A percentile compares a stretch with the other conserved stretches of the same genome.
These are phyloP conservation scores for Casuarina glauca DNA, from an alignment of 306 rosid genomes.

Conservation along the genomic window DNA sequence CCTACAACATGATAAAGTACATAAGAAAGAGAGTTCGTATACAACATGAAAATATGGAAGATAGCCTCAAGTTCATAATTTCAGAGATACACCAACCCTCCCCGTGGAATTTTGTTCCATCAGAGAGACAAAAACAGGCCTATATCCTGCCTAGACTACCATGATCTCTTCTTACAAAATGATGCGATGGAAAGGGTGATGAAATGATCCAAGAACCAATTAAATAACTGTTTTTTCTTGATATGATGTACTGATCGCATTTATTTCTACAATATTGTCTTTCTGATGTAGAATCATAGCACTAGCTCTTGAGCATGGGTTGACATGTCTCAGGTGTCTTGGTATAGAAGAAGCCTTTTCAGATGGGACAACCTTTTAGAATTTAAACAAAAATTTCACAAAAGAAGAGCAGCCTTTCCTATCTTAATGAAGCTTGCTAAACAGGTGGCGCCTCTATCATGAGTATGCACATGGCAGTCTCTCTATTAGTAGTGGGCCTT, in stretches of 20 bases:
- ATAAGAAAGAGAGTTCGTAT: slow-evolving; percentile 34
- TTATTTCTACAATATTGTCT: slow-evolving; percentile 9
- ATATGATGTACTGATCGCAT: neutral
- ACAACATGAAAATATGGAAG: slow-evolving; percentile 4
- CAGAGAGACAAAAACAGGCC: slow-evolving; percentile 3
- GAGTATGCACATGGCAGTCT: no score
- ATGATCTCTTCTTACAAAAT: neutral
- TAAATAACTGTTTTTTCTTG: neutral
- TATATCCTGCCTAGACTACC: neutral
- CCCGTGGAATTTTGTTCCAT: slow-evolving; percentile 17
- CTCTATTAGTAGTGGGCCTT: no score
- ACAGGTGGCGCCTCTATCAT: no score
- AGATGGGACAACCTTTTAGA: slow-evolving; percentile 9
- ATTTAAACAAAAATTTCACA: slow-evolving; percentile 10
- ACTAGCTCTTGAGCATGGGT: neutral
- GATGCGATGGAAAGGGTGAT: neutral
- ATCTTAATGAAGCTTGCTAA: no score
- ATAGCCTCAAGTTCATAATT: slow-evolving; percentile 6
- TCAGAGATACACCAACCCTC: slow-evolving; percentile 13
- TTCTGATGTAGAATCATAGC: neutral
- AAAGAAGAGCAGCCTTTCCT: no score
- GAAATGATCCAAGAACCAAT: neutral
- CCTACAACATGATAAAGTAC: slow-evolving; percentile 59
- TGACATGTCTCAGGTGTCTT: neutral
- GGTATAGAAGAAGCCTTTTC: slow-evolving; percentile 5